Base-by-base conservation (phyloP, 2,329 filamentous ascomycete species). In the Aspergillus neoniger region DNA sequence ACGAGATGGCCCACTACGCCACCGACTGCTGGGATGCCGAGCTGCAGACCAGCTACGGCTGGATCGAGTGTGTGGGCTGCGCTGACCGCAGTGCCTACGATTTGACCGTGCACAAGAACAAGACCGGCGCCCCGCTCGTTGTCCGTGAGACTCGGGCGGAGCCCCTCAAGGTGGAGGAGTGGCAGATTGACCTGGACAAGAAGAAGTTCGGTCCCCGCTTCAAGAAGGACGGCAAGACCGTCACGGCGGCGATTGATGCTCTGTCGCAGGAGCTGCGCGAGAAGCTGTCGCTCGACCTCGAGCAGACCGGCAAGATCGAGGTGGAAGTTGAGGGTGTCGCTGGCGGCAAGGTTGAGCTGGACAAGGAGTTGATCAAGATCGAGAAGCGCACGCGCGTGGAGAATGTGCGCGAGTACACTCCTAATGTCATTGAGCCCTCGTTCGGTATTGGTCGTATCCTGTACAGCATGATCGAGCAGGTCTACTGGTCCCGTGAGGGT, bases 21-120 rank as follows among this genome's bases (percentile, higher is more conserved):
- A 86, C 88, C 58, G 95, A 99, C 81, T 99, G 95, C 81, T 98
- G 95, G 95, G 95, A 99, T 77, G 94, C 92, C 14, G 95, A 99
- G 78, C 82, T 99, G 58, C 83, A 90, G 64, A 98, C 91, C 60
- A 93, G 90, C 63, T 93, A 93, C 72, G 95, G 95, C 75, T 99
- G 95, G 95, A 91, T 98, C 65, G 95, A 99, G 82, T 98, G 94
- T 76, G 94, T 98, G 71, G 95, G 95, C 64, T 98, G 95, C 77
- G 95, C 95, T 63, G 94, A 97, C 76, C 88, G 95, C 71, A 96
- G 91, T 74, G 95, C 95, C 19, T 99, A 96, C 77, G 95, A 99
- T 78, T 78, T 98, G 75, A 90, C 87, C 38, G 93, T 97, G 9
- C 95, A 98, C 79, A 88, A 90, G 74, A 94, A 96, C 80, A 93